These are phyloP conservation scores for Solanum corneliomulleri DNA, from an alignment of 257 asterid species.

Conservation along the genomic window DNA sequence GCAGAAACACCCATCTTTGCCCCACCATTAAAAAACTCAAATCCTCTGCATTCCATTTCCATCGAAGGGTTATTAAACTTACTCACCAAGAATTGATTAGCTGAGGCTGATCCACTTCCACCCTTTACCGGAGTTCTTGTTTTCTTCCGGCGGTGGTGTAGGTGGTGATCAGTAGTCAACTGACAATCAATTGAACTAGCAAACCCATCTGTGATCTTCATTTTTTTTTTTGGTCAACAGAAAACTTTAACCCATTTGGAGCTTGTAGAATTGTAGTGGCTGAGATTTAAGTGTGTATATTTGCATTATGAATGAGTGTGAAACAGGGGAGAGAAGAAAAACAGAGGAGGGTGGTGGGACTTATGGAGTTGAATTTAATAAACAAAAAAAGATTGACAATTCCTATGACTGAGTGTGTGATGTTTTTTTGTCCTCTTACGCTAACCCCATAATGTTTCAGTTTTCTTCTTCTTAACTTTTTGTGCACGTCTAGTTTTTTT, in stretches of 20 bases:
- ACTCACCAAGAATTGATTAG: constrained; percentile 20
- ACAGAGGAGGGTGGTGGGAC: not conserved
- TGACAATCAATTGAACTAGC: not conserved
- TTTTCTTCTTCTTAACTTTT: not conserved
- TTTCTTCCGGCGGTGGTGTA: not conserved
- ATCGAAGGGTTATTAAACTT: not conserved
- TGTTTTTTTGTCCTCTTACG: not conserved
- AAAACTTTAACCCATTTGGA: not conserved
- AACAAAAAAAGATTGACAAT: not conserved
- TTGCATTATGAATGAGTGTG: not conserved
- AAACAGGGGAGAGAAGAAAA: not conserved
- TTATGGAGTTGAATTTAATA: not conserved
- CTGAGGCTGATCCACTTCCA: constrained; percentile 9
- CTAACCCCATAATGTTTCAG: not conserved
- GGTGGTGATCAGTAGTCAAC: not conserved
- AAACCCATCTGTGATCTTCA: not conserved
- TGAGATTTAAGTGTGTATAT: not conserved
- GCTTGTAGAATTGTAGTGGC: not conserved
- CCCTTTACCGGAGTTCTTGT: not conserved
- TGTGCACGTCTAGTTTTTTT: not conserved
- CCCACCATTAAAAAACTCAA: constrained; percentile 2
- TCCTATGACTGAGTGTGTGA: not conserved
- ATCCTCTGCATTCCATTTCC: not conserved
- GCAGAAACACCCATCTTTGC: constrained; percentile 19
- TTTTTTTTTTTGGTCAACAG: not conserved